A percentile compares a stretch with the other conserved stretches of the same genome.
These are phyloP conservation scores for Lachancea fermentati DNA, from an alignment of 805 yeast species.

Conservation along the genomic window DNA sequence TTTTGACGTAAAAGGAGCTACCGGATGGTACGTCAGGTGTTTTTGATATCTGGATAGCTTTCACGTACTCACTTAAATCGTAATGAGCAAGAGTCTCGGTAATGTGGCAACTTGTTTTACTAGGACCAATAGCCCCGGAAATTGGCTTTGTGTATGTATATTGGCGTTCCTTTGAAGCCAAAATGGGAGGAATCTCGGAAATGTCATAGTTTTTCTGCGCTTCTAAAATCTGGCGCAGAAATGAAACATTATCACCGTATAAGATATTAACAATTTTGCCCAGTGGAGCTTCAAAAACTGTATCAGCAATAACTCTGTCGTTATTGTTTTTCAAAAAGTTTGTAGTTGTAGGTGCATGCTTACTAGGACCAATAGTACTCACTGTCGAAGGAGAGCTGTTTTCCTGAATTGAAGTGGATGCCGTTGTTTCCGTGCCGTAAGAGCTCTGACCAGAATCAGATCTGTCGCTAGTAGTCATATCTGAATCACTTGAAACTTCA, in stretches of 20 bases:
- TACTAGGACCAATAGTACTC: slow-evolving; percentile 34
- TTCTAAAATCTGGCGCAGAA: slow-evolving; percentile 40
- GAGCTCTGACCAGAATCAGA: slow-evolving; percentile 6
- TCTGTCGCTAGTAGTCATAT: slow-evolving; percentile 33
- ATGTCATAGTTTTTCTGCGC: slow-evolving; percentile 63
- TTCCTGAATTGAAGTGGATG: not conserved
- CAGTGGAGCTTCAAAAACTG: slow-evolving; percentile 52
- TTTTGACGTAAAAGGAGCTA: slow-evolving; percentile 54
- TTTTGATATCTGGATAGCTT: slow-evolving; percentile 51
- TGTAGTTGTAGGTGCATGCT: slow-evolving; percentile 45
- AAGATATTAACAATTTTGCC: slow-evolving; percentile 55
- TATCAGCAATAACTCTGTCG: slow-evolving; percentile 54
- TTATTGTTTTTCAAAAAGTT: slow-evolving; percentile 40
- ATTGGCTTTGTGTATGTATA: slow-evolving; percentile 62
- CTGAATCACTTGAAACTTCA: slow-evolving; percentile 18
- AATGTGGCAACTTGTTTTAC: slow-evolving; percentile 62
- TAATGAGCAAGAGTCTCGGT: slow-evolving; percentile 50
- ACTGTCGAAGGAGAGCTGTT: not conserved
- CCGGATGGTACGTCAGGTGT: slow-evolving; percentile 88
- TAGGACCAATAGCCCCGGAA: slow-evolving; percentile 67
- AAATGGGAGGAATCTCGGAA: slow-evolving; percentile 40
- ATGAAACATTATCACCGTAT: slow-evolving; percentile 54
- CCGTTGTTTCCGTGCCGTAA: slow-evolving; percentile 2
- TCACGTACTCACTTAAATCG: slow-evolving; percentile 44
- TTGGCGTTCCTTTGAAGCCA: slow-evolving; percentile 37